Base-by-base conservation (phyloP, 805 yeast genomes). In the Wickerhamiella qilinensis region DNA sequence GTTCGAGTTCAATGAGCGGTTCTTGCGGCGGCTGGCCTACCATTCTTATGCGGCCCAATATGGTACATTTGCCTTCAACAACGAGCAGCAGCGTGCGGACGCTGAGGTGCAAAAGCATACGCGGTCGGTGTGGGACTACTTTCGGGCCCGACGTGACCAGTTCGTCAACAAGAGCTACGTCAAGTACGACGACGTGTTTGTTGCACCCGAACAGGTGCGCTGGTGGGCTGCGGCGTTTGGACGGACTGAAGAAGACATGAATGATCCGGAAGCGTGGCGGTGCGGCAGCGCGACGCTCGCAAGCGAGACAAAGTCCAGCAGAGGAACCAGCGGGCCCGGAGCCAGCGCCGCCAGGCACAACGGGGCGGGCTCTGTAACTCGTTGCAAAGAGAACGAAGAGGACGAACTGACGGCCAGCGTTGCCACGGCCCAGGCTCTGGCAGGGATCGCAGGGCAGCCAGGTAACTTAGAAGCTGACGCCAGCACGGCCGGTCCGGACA, bases 141-240 rank as follows among this genome's bases (percentile, higher is more conserved):
- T 91, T 61, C 64, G 74, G 39, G 80, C 93, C 4, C 63, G 95
- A 19, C 64, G 65, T 16, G 55, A 55, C 9, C 94, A 86, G 53
- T 88, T 86, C 51, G 58, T 67, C 1, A 80, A 79, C 53, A 56
- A 58, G 16, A 51, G 48, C 2, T 83, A 68, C 50, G 48, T 49
- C 4, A 38, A 40, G 5, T 37, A 38, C 6, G 43, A 43, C 9
- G 48, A 52, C 18, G 43, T 38, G 9, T 57, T 47, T 24, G 30
- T 44, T 20, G 47, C 55, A 17, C 67, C 63, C 43, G 66, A 64
- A 17, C 70, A 71, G 35, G 68, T 77, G n/a, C 69, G 71, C 45
- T 88, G 93, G 88, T 86, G 97, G 97, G 72, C 69, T 52, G 93
- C 83, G 49, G 60, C 81, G 20, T 82, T 78, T 52, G 94, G 94